Evolutionary conservation across 345 rosid species (phyloP).

Genomic region (Populus simonii): DNA sequence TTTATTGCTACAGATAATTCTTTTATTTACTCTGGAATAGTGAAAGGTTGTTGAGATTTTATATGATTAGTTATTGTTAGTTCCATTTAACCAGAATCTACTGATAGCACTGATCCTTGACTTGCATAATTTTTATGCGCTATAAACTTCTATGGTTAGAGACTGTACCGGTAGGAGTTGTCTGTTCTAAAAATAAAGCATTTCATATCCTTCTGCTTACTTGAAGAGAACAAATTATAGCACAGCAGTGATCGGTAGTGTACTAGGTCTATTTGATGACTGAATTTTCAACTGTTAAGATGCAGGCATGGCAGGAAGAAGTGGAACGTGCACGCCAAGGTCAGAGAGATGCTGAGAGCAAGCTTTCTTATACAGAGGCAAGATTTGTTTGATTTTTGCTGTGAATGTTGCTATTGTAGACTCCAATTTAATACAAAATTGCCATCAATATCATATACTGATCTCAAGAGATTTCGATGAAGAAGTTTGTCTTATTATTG

Average conservation of each 20-base stretch:
- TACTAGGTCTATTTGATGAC: background rate
- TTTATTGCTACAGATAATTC: too few relatives aligned
- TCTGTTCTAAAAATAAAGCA: background rate
- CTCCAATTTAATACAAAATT: background rate
- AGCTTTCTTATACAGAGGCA: constrained; percentile 85
- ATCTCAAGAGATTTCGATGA: background rate
- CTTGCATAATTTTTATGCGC: too few relatives aligned
- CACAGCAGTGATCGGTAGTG: background rate
- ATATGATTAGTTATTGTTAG: too few relatives aligned
- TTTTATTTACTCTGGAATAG: too few relatives aligned
- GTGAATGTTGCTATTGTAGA: background rate
- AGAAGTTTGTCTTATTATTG: background rate
- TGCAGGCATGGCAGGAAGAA: constrained; percentile 97
- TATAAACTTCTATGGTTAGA: too few relatives aligned
- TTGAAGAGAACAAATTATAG: background rate
- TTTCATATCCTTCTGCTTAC: background rate
- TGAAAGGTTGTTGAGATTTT: too few relatives aligned
- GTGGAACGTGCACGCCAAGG: constrained; percentile 91
- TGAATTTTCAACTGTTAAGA: constrained; percentile 32
- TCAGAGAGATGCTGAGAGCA: constrained; percentile 95
- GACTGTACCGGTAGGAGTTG: background rate
- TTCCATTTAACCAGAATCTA: too few relatives aligned
- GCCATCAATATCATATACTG: constrained; percentile 2
- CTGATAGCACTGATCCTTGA: too few relatives aligned
- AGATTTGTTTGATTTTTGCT: constrained; percentile 20